Conservation (phyloP, 208 protist genomes). For the Trypanosoma cruzi region DNA sequence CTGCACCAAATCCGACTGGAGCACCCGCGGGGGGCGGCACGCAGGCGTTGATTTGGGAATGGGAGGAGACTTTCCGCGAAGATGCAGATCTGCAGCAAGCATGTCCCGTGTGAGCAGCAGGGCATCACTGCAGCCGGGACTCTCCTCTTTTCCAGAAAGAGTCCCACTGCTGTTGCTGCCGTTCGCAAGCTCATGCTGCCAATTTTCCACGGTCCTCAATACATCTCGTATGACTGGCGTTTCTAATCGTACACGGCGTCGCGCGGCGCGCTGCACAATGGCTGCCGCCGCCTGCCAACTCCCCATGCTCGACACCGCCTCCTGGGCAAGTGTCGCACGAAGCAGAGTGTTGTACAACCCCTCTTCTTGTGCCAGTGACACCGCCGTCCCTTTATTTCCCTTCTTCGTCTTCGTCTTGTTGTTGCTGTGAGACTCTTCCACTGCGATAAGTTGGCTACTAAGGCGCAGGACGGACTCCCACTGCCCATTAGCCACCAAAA, state of each 20-base stretch:
- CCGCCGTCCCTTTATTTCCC: background rate
- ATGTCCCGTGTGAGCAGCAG: constrained; percentile 21
- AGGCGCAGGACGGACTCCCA: constrained; percentile 37
- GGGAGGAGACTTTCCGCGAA: constrained; percentile 1
- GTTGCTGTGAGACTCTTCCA: background rate
- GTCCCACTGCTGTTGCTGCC: background rate
- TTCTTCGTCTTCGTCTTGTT: background rate
- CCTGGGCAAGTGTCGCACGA: constrained; percentile 4
- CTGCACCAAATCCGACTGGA: constrained; percentile 22
- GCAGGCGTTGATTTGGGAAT: background rate
- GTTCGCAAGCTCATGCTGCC: background rate
- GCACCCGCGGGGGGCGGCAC: background rate
- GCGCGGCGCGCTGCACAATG: constrained; percentile 21
- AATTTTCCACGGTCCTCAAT: constrained; percentile 9
- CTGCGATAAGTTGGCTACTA: constrained; percentile 16
- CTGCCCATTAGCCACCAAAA: constrained; percentile 38
- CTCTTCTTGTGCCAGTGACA: constrained; percentile 1
- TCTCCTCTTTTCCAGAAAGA: background rate
- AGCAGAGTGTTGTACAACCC: constrained; percentile 27
- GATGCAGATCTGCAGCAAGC: constrained; percentile 10
- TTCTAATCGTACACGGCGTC: constrained; percentile 11
- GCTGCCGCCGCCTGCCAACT: constrained; percentile 14
- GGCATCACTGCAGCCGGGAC: background rate
- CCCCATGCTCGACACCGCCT: constrained; percentile 12
- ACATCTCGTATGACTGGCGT: constrained; percentile 4